Base-by-base conservation (phyloP, 441 rosid genomes). In the Sinapis alba region DNA sequence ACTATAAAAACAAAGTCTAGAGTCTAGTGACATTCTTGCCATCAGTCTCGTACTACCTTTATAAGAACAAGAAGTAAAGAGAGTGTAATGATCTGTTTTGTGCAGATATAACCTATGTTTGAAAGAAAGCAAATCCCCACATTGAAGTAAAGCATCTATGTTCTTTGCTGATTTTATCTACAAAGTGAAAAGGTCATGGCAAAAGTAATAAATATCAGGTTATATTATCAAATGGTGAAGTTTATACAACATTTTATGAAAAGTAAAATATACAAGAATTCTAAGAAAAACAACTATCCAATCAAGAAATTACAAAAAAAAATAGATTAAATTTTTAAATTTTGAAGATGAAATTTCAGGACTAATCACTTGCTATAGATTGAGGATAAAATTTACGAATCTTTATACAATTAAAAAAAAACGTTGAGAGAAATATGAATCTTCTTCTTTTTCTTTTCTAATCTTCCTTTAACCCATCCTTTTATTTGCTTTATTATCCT, bases 61-160 rank as follows among this genome's bases (percentile, higher is more conserved):
- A 8, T 15, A 7, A 58, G 16, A 57, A 71, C 51, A 65, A 6
- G 15, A 27, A 20, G 24, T 2, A 10, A 38, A 65, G 11, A 59
- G 64, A 71, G 13, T 10, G 67, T 71, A 57, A 65, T 77, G 10
- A 65, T 71, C 56, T 32, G 57, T 26, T 71, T 71, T 65, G 53
- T 59, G 36, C 26, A 59, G 50, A 18, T 59, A 74, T 68, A 68
- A 38, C 41, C 18, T 64, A 71, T 71, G 71, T 65, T 27, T 15
- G 8, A 51, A 62, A 63, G 53, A 74, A 86, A 81, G 83, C 86
- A 84, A 81, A 76, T 67, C 88, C 81, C 65, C 71, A 32, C 45
- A 65, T 41, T 63, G 84, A 91, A 90, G 98, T 81, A 89, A 94
- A 72, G 98, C 66, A 91, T 82, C 84, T 87, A 84, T 82, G 75